Conservation (phyloP, 495 filamentous ascomycete genomes). For the Aspergillus avenaceus region DNA sequence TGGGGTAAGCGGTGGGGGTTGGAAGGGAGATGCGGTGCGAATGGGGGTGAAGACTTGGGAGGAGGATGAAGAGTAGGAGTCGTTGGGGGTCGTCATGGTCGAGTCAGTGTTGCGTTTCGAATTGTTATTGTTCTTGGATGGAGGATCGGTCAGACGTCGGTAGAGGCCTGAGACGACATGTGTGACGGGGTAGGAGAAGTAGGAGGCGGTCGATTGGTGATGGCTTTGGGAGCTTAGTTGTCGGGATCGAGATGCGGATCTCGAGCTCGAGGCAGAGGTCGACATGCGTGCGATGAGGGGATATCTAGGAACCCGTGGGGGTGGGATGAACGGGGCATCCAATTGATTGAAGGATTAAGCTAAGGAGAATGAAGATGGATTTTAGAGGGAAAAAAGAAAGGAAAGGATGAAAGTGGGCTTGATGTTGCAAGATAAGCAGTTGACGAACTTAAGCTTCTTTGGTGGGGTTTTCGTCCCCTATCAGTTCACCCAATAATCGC, state of each 20-base stretch:
- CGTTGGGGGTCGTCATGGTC: constrained; percentile 20
- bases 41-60: constrained; percentile 44
- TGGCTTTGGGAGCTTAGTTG: constrained; percentile 23
- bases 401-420: constrained; percentile 5
- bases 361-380: neutral
- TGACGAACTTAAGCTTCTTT: too few relatives aligned
- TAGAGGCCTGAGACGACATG: constrained; percentile 52
- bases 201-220: constrained; percentile 41
- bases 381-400: neutral
- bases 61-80: constrained; percentile 23
- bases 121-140: constrained; percentile 19
- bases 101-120: constrained; percentile 21
- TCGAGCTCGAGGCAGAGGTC: constrained; percentile 27
- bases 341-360: neutral
- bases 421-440: too few relatives aligned
- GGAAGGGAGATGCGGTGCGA: constrained; percentile 56
- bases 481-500: too few relatives aligned
- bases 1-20: constrained; percentile 56
- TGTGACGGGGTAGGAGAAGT: constrained; percentile 52
- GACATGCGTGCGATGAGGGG: constrained; percentile 9
- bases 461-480: too few relatives aligned
- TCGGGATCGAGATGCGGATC: constrained; percentile 30
- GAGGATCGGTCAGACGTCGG: constrained; percentile 48
- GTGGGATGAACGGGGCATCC: neutral
- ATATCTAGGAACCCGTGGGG: neutral